A percentile compares a stretch with the other conserved stretches of the same genome.
phyloP scores from a whole-genome alignment of 345 rosid species.

The Salix arbutifolia region DNA sequence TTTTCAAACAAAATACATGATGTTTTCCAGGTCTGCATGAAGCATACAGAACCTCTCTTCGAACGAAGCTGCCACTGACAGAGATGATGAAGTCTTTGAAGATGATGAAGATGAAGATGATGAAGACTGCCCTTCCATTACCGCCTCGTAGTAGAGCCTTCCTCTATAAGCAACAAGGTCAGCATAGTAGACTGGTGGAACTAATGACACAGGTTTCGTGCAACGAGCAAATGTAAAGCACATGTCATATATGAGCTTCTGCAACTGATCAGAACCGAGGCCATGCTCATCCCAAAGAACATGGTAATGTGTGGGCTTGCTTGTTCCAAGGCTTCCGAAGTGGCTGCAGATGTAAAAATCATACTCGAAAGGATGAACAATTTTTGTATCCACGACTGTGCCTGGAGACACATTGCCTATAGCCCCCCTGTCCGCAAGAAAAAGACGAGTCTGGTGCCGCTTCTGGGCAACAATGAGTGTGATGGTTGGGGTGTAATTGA shows the following conservation, averaged over 20 bases:
- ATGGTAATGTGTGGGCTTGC: slow-evolving; percentile 84
- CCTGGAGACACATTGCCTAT: slow-evolving; percentile 67
- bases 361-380: slow-evolving; percentile 71
- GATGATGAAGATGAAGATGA: slow-evolving; percentile 40
- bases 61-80: slow-evolving; percentile 32
- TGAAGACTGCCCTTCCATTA: slow-evolving; percentile 40
- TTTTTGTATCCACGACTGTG: slow-evolving; percentile 64
- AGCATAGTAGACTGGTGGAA: slow-evolving; percentile 82
- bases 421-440: slow-evolving; percentile 45
- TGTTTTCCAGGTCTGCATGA: slow-evolving; percentile 55
- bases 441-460: slow-evolving; percentile 78
- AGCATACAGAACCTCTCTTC: slow-evolving; percentile 49
- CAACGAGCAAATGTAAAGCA: slow-evolving; percentile 88
- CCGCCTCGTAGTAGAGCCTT: slow-evolving; percentile 60
- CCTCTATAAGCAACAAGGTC: slow-evolving; percentile 83
- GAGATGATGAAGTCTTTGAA: slow-evolving; percentile 36
- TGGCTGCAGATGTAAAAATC: slow-evolving; percentile 80
- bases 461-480: slow-evolving; percentile 74
- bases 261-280: slow-evolving; percentile 59
- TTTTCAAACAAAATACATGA: slow-evolving; percentile 69
- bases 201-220: slow-evolving; percentile 76
- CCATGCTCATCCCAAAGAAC: slow-evolving; percentile 69
- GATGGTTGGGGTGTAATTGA: slow-evolving; percentile 50
- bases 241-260: slow-evolving; percentile 67
- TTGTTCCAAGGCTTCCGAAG: slow-evolving; percentile 71